Evolutionary conservation across 169 alveolate species (phyloP), one percentile per base, ranked within the genome.

Genomic region (Eimeria falciformis): DNA sequence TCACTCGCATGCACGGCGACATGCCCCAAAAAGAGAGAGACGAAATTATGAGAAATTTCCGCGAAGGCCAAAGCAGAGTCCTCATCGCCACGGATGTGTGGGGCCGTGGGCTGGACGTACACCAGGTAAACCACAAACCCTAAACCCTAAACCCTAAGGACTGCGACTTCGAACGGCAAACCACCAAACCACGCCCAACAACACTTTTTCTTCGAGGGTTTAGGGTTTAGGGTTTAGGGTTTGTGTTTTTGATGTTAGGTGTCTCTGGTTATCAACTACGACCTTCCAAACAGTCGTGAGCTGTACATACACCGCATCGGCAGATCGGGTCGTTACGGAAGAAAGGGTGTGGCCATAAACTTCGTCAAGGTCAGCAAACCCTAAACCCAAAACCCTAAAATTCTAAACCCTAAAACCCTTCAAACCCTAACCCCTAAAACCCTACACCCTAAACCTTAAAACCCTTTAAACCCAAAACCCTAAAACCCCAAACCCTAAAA

Each of bases 81-180:
- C 94, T 99, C 92, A 98, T 99, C 66, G 97, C 99, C 40, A 98
- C 99, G 50, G 99, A 99, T 96, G 96, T 99, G 53, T 99, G 99
- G 99, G 99, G 99, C 47, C 97, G 99, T 91, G 99, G 99, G 47
- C 96, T 99, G 69, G 99, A 99, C 96, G 99, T 99, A 56, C 99
- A 99, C 96, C 99, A 99, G 95, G 97, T 95, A 14, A 25, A 5
- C 66, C 47, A 5, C 21, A 12, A 18, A 12, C 29, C 18, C 21
- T 68, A 18, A 68, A 18, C 11, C 21, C 25, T 40, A 12, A 21
- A 21, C 12, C 58, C 18, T 47, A 62, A 43, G 37, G 5, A 1
- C 27, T 11, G 1, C 21, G 43, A 37, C 11, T 29, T 45, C 37
- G 58, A 18, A 17, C 50, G 17, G 40, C 27, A 27, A 2, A 6